Evolutionary conservation across 2,329 filamentous ascomycete genomes (phyloP).

Genomic region (Cyanodermella asteris): DNA sequence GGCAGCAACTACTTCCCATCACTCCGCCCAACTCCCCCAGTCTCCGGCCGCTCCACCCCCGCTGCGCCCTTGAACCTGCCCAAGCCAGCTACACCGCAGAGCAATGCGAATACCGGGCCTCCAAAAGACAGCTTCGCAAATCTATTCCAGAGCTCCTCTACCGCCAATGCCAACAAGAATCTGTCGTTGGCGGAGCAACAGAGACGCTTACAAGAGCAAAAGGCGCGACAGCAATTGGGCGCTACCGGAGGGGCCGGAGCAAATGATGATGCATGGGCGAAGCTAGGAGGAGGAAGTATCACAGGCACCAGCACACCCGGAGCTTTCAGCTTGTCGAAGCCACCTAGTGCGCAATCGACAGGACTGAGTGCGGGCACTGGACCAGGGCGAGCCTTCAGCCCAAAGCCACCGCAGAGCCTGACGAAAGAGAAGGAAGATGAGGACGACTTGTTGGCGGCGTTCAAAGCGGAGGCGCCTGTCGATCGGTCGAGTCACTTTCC

Average conservation of each 20-base stretch:
- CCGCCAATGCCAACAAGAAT: constrained; percentile 33
- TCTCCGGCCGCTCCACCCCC: constrained; percentile 22
- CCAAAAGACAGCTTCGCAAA: constrained; percentile 36
- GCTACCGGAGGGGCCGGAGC: constrained; percentile 54
- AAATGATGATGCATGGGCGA: constrained; percentile 53
- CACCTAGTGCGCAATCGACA: background rate
- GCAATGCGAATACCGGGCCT: constrained; percentile 13
- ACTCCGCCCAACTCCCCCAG: constrained; percentile 16
- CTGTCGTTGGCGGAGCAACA: constrained; percentile 45
- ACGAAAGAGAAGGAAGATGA: constrained; percentile 18
- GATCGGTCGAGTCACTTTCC: constrained; percentile 38
- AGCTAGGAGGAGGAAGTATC: constrained; percentile 34
- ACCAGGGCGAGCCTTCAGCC: background rate
- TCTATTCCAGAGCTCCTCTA: constrained; percentile 38
- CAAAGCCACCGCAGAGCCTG: background rate
- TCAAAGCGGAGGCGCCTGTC: constrained; percentile 35
- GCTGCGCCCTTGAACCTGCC: constrained; percentile 14
- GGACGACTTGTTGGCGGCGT: constrained; percentile 39
- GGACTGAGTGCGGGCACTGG: background rate
- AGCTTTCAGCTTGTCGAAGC: background rate
- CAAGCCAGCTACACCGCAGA: constrained; percentile 17
- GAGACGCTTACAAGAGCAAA: constrained; percentile 53
- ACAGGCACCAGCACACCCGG: constrained; percentile 7
- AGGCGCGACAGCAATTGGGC: constrained; percentile 51
- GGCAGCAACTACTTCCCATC: constrained; percentile 15